phyloP scores from a whole-genome alignment of 371 early-diverging fungal genomes.

The Mortierella sp. region DNA sequence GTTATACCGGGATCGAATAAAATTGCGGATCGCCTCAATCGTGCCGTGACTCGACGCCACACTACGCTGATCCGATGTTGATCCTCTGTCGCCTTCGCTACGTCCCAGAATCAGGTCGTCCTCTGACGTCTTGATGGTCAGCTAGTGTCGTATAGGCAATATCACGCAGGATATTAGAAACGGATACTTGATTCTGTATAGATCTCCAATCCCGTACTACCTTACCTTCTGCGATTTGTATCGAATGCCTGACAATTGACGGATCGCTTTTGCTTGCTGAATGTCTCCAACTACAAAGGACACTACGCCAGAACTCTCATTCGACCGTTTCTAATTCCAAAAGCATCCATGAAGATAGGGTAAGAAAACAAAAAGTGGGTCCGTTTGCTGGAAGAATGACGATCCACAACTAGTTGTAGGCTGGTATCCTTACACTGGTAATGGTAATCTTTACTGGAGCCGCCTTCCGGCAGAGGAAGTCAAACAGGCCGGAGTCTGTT shows the following conservation, averaged over 20 bases:
- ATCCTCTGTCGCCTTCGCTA: background rate
- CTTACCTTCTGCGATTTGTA: constrained; percentile 26
- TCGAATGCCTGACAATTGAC: constrained; percentile 18
- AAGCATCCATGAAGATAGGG: background rate
- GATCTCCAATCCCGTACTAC: background rate
- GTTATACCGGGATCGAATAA: constrained; percentile 25
- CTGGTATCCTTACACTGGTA: constrained; percentile 17
- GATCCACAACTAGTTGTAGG: background rate
- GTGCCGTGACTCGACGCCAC: background rate
- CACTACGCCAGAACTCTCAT: constrained; percentile 7
- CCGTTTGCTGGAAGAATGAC: background rate
- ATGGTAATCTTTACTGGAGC: constrained; percentile 20
- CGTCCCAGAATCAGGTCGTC: constrained; percentile 11
- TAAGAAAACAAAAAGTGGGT: background rate
- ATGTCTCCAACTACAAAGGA: constrained; percentile 26
- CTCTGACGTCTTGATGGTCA: constrained; percentile 24
- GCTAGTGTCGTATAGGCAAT: background rate
- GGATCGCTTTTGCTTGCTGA: constrained; percentile 18
- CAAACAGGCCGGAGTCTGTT: constrained; percentile 14
- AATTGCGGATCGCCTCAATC: constrained; percentile 27
- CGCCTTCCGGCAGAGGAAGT: constrained; percentile 20
- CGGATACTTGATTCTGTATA: background rate
- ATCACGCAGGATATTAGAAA: background rate
- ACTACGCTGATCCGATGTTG: background rate
- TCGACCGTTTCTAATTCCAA: constrained; percentile 18